A percentile compares a stretch with the other conserved stretches of the same genome.
phyloP scores from a whole-genome alignment of 352 stramenopile genomes.

The Globisporangium acanthophoron region DNA sequence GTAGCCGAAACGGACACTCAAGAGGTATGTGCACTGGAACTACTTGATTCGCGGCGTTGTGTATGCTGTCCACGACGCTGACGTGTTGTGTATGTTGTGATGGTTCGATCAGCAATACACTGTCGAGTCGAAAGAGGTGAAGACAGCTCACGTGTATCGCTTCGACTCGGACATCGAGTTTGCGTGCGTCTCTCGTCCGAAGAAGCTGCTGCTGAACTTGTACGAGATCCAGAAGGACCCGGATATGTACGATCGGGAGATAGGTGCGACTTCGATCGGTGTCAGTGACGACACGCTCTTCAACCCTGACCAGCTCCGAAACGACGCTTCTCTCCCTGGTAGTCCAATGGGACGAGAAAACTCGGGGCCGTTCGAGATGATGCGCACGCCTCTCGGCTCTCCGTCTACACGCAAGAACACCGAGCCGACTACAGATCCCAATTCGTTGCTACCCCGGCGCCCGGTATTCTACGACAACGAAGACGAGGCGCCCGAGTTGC shows the following conservation, averaged over 20 bases:
- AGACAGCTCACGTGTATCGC: slow-evolving; percentile 76
- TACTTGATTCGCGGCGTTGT: background rate
- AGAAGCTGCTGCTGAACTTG: slow-evolving; percentile 62
- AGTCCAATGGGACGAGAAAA: slow-evolving; percentile 52
- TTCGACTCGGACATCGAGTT: slow-evolving; percentile 81
- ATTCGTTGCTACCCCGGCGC: slow-evolving; percentile 27
- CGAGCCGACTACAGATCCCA: slow-evolving; percentile 6
- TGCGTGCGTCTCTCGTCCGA: slow-evolving; percentile 52
- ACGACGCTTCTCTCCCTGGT: slow-evolving; percentile 25
- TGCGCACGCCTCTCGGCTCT: slow-evolving; percentile 48
- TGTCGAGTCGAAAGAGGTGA: slow-evolving; percentile 66
- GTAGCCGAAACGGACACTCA: slow-evolving; percentile 65
- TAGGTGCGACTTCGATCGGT: slow-evolving; percentile 38
- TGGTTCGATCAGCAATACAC: slow-evolving; percentile 21
- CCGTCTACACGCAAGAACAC: slow-evolving; percentile 19
- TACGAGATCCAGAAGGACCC: slow-evolving; percentile 47
- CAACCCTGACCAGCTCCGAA: slow-evolving; percentile 16
- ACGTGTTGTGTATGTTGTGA: background rate
- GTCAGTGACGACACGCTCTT: slow-evolving; percentile 54
- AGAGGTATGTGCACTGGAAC: slow-evolving; percentile 19
- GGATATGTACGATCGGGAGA: slow-evolving; percentile 19
- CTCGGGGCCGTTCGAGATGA: slow-evolving; percentile 63
- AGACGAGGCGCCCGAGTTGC: slow-evolving; percentile 30
- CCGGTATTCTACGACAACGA: slow-evolving; percentile 43
- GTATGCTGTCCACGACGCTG: background rate